Conservation (phyloP, 2,329 filamentous ascomycete species). For the Paraconiothyrium sp. region DNA sequence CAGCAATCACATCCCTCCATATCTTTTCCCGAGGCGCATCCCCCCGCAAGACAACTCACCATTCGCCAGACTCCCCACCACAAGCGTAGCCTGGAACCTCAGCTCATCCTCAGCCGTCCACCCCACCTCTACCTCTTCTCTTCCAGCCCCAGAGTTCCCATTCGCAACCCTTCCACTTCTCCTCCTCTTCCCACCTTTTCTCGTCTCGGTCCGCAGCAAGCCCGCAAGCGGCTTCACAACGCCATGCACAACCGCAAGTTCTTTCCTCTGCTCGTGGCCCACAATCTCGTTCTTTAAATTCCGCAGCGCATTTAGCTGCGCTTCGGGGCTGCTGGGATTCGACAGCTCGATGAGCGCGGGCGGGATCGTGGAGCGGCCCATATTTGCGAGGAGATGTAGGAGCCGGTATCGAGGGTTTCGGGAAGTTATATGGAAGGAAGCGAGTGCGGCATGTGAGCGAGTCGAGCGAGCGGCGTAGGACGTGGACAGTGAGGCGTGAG, state of each 20-base stretch:
- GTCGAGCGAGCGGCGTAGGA: not conserved
- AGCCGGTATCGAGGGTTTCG: not conserved
- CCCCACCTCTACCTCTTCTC: constrained; percentile 38
- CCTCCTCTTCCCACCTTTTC: constrained; percentile 58
- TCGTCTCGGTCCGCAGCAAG: constrained; percentile 57
- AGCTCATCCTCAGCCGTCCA: constrained; percentile 72
- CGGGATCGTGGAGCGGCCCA: constrained; percentile 49
- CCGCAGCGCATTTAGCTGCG: constrained; percentile 68
- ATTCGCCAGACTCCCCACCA: constrained; percentile 85
- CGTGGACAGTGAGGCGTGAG: not conserved
- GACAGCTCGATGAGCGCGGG: constrained; percentile 50
- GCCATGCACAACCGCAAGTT: constrained; percentile 76
- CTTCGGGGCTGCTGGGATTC: constrained; percentile 47
- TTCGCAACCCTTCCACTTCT: constrained; percentile 58
- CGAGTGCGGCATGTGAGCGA: constrained; percentile 10
- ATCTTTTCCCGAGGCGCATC: not conserved
- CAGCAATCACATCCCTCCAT: constrained; percentile 21
- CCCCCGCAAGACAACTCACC: constrained; percentile 62
- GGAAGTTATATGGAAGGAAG: not conserved
- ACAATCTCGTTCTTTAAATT: constrained; percentile 88
- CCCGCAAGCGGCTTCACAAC: constrained; percentile 70
- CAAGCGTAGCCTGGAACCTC: constrained; percentile 80
- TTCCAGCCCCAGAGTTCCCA: constrained; percentile 45
- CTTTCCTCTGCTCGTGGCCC: constrained; percentile 87
- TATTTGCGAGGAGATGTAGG: constrained; percentile 22